A percentile compares a stretch with the other conserved stretches of the same genome.
These are phyloP conservation scores for Phalaenopsis equestris DNA, from an alignment of 106 monocot species.

Conservation along the genomic window DNA sequence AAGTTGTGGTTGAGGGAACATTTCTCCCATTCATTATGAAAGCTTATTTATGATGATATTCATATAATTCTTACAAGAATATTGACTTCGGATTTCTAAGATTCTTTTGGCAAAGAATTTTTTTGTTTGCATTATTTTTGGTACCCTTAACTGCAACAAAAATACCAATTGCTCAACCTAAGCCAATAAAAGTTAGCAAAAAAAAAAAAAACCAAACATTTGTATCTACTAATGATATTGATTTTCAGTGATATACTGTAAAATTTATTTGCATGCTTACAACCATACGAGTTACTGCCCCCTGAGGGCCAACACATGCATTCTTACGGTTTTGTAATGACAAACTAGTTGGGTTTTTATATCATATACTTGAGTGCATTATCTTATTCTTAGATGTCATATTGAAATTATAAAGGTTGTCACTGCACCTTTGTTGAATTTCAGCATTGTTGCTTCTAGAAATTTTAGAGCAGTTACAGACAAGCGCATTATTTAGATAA, in stretches of 20 bases:
- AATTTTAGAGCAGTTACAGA: too few species aligned
- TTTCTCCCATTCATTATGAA: neutral
- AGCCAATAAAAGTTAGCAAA: neutral
- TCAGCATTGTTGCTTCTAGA: too few species aligned
- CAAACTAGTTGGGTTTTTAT: neutral
- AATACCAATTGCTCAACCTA: neutral
- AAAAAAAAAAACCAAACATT: neutral
- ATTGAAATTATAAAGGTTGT: too few species aligned
- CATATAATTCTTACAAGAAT: neutral
- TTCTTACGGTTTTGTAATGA: neutral
- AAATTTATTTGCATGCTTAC: neutral
- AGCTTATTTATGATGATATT: neutral
- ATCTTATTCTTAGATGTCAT: neutral
- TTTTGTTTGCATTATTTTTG: neutral
- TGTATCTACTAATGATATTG: neutral
- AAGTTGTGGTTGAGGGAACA: neutral
- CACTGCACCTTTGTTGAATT: too few species aligned
- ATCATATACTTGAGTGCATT: neutral
- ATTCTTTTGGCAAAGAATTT: neutral
- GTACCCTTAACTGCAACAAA: neutral
- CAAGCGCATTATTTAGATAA: too few species aligned
- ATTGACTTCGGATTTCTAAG: neutral
- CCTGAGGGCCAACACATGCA: neutral
- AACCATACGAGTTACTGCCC: neutral
- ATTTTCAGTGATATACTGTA: conserved; percentile 5